Base-by-base conservation (phyloP, 306 rosid species). In the Malus sylvestris region DNA sequence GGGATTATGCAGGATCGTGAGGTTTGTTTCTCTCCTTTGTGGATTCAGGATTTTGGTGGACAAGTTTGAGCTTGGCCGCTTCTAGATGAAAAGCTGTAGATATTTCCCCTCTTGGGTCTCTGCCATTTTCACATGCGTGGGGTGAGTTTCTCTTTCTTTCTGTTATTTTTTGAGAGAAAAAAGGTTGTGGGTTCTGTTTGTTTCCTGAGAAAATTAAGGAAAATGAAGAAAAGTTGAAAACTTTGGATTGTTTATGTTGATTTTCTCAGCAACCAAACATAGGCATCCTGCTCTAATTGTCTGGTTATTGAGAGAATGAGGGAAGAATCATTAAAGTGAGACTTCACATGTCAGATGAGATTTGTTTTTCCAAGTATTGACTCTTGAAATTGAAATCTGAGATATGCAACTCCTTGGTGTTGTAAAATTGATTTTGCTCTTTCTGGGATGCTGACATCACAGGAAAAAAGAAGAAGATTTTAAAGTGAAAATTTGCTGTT, bases 101-200 rank as follows among this genome's bases (percentile, higher is more conserved):
- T 83, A 76, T 80, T 68, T 85, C 83, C 96, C 87, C 42, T 81
- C 91, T 76, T 88, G 91, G 88, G 69, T 87, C 86, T 86, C 63
- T 75, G 83, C 73, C 75, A 77, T 89, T 85, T 74, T 91, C 80
- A 66, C 87, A 4, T 83, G 91, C 87, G 82, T 91, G 91, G 93
- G 97, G 98, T 93, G 72, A 88, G 85, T 84, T 67, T 72, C 45
- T 73, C 66, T 22, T 8, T 46, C 42, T 7, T 73, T 72, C 55
- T 42, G 7, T 57, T 33, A 78, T 53, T 42, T 20, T 20, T 27
- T 55, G 58, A 13, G 40, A 46, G 12, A 58, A 58, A 32, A 40
- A 30, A 70, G 20, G 46, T 10, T 30, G 15, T 69, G 49, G 35
- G 74, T 52, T 60, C 78, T 63, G 66, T 78, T 79, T 73, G 78